Evolutionary conservation across 2,329 filamentous ascomycete species (phyloP), one percentile per base, ranked within the genome.

Genomic region (Rachicladosporium sp.): DNA sequence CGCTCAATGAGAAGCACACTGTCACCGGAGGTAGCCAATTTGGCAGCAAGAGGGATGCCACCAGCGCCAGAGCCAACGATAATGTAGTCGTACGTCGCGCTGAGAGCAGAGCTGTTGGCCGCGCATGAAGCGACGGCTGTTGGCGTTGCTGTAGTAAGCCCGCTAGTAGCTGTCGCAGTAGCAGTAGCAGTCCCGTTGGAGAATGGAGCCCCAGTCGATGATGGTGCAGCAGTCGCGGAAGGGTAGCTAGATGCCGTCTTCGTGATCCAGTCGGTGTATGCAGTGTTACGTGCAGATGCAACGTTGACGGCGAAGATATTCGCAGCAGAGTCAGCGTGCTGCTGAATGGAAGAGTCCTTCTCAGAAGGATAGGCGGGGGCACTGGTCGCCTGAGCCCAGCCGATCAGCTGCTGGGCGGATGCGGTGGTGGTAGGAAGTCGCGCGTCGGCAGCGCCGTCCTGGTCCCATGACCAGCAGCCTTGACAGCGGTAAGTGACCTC

Each of bases 401-500:
- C 52, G 27, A 56, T 43, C 6, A 55, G 35, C 33, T 55, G 52
- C 4, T 44, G 43, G n/a, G 59, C 60, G 12, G 46, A 50, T n/a
- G 50, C 48, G 23, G 50, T 50, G 29, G 52, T 56, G 15, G 47
- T 42, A 1, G 64, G 64, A 8, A 61, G 44, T 39, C 64, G 60
- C 6, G 55, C 57, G 35, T 59, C 60, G 10, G 52, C 48, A n/a
- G 58, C 59, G 31, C 62, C 62, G 2, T 58, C 56, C 29, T 66
- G 62, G 39, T 65, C 53, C 64, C 64, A 67, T 9, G 49, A 46
- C 61, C 61, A 67, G 48, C 64, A 67, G 51, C 56, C 50, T 47
- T 76, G 58, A 58, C 79, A 83, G 35, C 74, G 69, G 61, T 80
- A 83, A n/a, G 80, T 68, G 35, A 81, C 53, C 34, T 71, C 71